Percentiles rank a stretch among this genome's conserved stretches.
Conservation (phyloP, 2,329 filamentous ascomycete species). For the Fusarium sacchari region DNA sequence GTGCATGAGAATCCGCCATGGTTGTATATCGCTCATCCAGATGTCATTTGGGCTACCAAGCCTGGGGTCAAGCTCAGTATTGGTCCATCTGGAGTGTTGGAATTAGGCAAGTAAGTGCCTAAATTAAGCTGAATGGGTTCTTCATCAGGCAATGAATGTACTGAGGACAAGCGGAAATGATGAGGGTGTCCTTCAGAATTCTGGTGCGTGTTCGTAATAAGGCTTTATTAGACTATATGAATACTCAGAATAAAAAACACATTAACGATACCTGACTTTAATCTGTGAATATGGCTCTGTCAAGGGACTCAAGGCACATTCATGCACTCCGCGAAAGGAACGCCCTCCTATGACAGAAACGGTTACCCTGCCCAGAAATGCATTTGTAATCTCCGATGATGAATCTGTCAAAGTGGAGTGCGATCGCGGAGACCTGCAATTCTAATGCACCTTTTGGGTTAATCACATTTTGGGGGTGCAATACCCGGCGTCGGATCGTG, state of each 20-base stretch:
- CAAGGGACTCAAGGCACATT: not conserved
- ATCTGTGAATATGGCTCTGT: too few relatives aligned
- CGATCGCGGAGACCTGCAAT: not conserved
- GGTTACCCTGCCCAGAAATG: not conserved
- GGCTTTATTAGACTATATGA: not conserved
- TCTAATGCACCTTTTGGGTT: not conserved
- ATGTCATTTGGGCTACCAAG: not conserved
- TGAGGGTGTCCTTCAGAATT: too few relatives aligned
- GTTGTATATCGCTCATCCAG: not conserved
- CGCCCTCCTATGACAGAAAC: not conserved
- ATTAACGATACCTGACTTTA: not conserved
- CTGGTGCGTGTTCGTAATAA: not conserved
- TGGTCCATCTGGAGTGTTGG: not conserved
- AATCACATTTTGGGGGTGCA: not conserved
- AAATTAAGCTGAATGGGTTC: too few relatives aligned
- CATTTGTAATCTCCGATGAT: slow-evolving; percentile 3
- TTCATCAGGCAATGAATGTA: fast-evolving
- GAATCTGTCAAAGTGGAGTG: slow-evolving; percentile 1
- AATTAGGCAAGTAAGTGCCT: not conserved
- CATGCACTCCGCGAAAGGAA: not conserved
- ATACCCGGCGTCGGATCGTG: slow-evolving; percentile 8
- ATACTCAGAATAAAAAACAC: not conserved
- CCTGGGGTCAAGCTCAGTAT: not conserved
- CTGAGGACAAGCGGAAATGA: not conserved
- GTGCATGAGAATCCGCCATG: not conserved